Evolutionary conservation across 306 rosid species (phyloP).

Genomic region (Pterocarpus macrocarpus): DNA sequence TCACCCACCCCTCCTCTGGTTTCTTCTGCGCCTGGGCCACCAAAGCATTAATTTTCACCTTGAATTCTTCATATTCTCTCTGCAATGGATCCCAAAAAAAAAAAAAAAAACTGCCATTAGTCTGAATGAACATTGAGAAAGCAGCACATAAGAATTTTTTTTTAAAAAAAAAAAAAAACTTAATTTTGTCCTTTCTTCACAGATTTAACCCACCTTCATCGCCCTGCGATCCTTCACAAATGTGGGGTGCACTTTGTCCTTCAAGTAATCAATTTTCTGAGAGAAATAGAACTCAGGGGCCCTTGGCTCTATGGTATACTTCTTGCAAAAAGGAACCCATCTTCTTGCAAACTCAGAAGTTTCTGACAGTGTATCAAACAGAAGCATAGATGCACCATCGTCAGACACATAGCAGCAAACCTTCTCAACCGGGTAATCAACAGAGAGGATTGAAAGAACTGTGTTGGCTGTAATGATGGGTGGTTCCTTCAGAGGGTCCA

Average conservation of each 20-base stretch:
- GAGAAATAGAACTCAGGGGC: constrained; percentile 86
- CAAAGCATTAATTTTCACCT: constrained; percentile 81
- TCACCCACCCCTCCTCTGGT: constrained; percentile 83
- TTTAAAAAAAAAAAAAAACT: background rate
- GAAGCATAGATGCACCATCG: constrained; percentile 89
- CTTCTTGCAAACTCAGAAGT: constrained; percentile 92
- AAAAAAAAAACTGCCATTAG: constrained; percentile 5
- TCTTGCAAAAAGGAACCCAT: constrained; percentile 94
- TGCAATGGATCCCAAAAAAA: constrained; percentile 43
- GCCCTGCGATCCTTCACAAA: constrained; percentile 93
- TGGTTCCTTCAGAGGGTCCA: constrained; percentile 93
- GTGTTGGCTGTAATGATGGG: constrained; percentile 94
- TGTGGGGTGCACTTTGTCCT: constrained; percentile 77
- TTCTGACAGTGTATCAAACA: constrained; percentile 88
- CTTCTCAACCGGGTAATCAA: constrained; percentile 92
- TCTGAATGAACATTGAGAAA: constrained; percentile 7
- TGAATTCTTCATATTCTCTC: constrained; percentile 96
- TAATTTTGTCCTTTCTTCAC: constrained; percentile 3
- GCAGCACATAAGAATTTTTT: background rate
- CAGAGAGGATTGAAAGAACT: constrained; percentile 84
- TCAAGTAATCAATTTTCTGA: constrained; percentile 82
- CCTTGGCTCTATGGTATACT: constrained; percentile 84
- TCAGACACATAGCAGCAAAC: constrained; percentile 87
- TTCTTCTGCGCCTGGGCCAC: constrained; percentile 87
- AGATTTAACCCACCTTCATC: constrained; percentile 59